These are phyloP conservation scores for Triticum timopheevii DNA, from an alignment of 176 grass and related monocot genomes.

Conservation along the genomic window DNA sequence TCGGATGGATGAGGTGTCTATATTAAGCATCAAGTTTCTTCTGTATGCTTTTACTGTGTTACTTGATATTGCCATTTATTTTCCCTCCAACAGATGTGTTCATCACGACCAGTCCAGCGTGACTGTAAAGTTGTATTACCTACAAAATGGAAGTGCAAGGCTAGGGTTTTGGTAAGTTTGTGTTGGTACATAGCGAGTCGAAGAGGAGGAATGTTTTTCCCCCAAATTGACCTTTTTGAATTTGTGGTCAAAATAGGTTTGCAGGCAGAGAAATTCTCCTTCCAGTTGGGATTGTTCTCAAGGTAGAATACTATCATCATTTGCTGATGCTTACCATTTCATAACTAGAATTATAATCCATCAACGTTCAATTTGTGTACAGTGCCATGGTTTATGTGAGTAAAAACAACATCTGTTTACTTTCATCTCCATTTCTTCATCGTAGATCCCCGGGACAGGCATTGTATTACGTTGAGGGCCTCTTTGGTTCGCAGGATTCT, in stretches of 20 bases:
- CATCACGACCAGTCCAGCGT: conserved; percentile 78
- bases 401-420: conserved; percentile 10
- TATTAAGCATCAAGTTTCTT: conserved; percentile 3
- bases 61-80: conserved; percentile 22
- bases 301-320: conserved; percentile 46
- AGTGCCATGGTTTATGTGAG: conserved; percentile 1
- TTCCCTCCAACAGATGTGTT: conserved; percentile 72
- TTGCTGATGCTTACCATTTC: conserved; percentile 25
- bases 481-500: no score
- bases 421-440: conserved; percentile 2
- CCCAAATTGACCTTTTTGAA: conserved; percentile 25
- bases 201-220: neutral
- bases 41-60: neutral
- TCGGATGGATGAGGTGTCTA: neutral
- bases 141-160: conserved; percentile 97
- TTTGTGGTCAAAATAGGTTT: conserved; percentile 56
- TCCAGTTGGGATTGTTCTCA: conserved; percentile 93
- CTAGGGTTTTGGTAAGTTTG: conserved; percentile 92
- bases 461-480: neutral
- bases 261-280: conserved; percentile 91
- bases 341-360: neutral
- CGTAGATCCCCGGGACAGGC: neutral
- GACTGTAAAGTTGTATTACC: conserved; percentile 87
- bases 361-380: conserved; percentile 5
- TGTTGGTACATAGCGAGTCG: conserved; percentile 4